These are phyloP conservation scores for Tylopilus rubrobrunneus DNA, from an alignment of 768 basidiomycete species.

Conservation along the genomic window DNA sequence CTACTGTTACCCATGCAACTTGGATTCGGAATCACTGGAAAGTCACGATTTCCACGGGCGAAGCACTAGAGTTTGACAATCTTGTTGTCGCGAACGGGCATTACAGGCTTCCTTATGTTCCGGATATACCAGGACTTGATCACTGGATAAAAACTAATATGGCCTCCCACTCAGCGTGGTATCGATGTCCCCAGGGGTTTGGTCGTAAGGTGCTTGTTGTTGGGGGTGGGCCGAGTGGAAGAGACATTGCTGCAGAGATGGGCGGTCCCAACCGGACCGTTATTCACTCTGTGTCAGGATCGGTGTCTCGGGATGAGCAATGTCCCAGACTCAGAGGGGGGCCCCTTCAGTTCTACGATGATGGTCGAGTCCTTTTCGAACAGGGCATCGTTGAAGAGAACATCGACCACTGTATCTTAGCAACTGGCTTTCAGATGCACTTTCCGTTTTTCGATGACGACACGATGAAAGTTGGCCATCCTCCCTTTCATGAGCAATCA, in stretches of 20 bases:
- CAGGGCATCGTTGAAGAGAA: slow-evolving; percentile 52
- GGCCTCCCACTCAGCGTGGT: slow-evolving; percentile 66
- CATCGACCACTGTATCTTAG: slow-evolving; percentile 64
- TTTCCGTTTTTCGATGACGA: slow-evolving; percentile 56
- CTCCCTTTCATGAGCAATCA: slow-evolving; percentile 37
- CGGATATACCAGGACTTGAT: slow-evolving; percentile 54
- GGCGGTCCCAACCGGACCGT: slow-evolving; percentile 40
- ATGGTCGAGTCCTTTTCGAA: slow-evolving; percentile 52
- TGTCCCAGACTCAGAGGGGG: slow-evolving; percentile 40
- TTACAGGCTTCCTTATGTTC: slow-evolving; percentile 61
- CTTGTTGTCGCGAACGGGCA: slow-evolving; percentile 77
- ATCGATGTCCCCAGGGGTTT: slow-evolving; percentile 46
- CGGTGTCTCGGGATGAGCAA: slow-evolving; percentile 29
- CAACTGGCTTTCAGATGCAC: slow-evolving; percentile 68
- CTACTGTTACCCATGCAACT: slow-evolving; percentile 45
- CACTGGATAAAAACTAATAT: slow-evolving; percentile 51
- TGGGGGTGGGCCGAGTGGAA: slow-evolving; percentile 62
- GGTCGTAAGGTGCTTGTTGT: slow-evolving; percentile 43
- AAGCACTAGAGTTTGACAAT: slow-evolving; percentile 49
- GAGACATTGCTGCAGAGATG: slow-evolving; percentile 64
- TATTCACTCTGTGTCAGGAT: slow-evolving; percentile 51
- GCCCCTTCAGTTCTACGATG: slow-evolving; percentile 37
- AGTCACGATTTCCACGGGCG: slow-evolving; percentile 39
- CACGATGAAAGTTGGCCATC: slow-evolving; percentile 34
- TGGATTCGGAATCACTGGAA: slow-evolving; percentile 47